Conservation (phyloP, 2,329 filamentous ascomycete genomes). For the Alternaria hordeiaustralica region DNA sequence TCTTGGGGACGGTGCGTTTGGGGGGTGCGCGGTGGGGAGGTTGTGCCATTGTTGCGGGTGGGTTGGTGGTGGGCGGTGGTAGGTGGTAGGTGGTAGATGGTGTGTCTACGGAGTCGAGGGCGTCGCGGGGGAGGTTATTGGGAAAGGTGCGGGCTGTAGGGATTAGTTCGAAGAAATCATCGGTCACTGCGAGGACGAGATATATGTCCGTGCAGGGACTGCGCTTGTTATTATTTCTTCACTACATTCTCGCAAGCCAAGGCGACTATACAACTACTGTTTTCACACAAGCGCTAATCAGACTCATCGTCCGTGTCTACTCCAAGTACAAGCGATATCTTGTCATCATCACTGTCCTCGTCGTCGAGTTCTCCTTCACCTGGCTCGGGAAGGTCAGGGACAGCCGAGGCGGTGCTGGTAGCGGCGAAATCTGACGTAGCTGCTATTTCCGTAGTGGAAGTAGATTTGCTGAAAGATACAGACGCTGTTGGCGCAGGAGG, state of each 20-base stretch:
- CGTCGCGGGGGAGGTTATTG: background rate
- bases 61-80: too few relatives aligned
- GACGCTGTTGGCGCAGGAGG: slow-evolving; percentile 3
- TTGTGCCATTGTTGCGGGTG: background rate
- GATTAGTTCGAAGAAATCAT: background rate
- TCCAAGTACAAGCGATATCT: slow-evolving; percentile 41
- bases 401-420: slow-evolving; percentile 20
- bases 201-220: slow-evolving; percentile 6
- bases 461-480: background rate
- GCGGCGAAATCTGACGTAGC: slow-evolving; percentile 25
- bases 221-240: slow-evolving; percentile 12
- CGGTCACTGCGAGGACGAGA: background rate
- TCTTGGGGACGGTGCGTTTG: background rate
- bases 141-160: background rate
- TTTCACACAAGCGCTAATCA: slow-evolving; percentile 17
- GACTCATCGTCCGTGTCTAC: slow-evolving; percentile 47
- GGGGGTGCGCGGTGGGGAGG: background rate
- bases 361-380: slow-evolving; percentile 16
- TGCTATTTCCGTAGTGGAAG: slow-evolving; percentile 1
- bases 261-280: background rate
- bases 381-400: slow-evolving; percentile 24
- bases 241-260: background rate
- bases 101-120: background rate
- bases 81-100: too few relatives aligned
- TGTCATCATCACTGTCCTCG: slow-evolving; percentile 36